Base-by-base conservation (phyloP, 345 rosid species). In the Lumnitzera racemosa region DNA sequence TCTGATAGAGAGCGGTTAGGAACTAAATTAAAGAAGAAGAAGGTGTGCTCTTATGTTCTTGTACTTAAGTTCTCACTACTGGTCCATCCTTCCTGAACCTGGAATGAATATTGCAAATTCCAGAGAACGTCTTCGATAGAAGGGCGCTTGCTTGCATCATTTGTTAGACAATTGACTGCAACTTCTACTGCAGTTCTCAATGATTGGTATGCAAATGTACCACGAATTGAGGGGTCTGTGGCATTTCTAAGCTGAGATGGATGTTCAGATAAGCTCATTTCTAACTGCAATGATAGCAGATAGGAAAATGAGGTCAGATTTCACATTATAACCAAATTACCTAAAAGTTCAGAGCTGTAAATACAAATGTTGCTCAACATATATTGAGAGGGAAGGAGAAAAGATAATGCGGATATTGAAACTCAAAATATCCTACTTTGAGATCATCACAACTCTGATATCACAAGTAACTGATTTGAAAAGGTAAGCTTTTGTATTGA, bases 111-210 rank as follows among this genome's bases (percentile, higher is more conserved):
- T 62, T 89, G 98, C 77, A 92, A 72, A 70, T 92, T 89, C 97
- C 98, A 92, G 1, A 89, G 82, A 59, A 89, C 91, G 64, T 92
- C 97, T 58, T 92, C 98, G 51, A 92, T 81, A 0, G 98, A 85
- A 59, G 96, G 96, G 15, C 94, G 86, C 55, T 62, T 79, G 53
- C 66, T 74, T 24, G 79, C 50, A 60, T 83, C 94, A 61, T 76
- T 77, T 49, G 76, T 70, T 10, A 92, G 85, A 76, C 96, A 89
- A 61, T 80, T 85, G 50, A 87, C 65, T 24, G 96, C 76, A 63
- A 92, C 86, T 66, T 87, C 85, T 9, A 67, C 84, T 6, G 87
- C 74, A 1, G 88, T 91, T 72, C 83, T 83, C 64, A 91, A 59
- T 25, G 98, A 91, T 61, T 89, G 95, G 31, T 78, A 83, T 13